Conservation (phyloP, 768 basidiomycete genomes). For the Boletus insuetus region DNA sequence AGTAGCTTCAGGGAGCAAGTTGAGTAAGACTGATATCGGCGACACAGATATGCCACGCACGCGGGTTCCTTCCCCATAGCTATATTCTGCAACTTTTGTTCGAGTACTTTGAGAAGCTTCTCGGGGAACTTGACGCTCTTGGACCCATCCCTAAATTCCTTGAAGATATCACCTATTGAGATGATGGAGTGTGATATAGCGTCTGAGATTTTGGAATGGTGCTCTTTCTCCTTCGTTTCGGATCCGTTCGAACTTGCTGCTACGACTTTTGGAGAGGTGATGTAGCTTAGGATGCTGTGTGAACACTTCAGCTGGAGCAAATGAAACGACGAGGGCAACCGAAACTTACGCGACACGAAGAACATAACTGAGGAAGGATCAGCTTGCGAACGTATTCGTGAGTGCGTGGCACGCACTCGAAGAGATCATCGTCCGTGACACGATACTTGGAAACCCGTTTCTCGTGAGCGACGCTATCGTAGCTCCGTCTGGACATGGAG, state of each 20-base stretch:
- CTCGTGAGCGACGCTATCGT: constrained; percentile 67
- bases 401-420: constrained; percentile 55
- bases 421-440: constrained; percentile 82
- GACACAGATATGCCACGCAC: constrained; percentile 47
- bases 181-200: constrained; percentile 57
- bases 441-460: constrained; percentile 72
- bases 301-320: constrained; percentile 7
- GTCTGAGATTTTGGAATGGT: constrained; percentile 61
- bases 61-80: constrained; percentile 89
- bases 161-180: constrained; percentile 75
- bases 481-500: constrained; percentile 70
- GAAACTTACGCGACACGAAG: constrained; percentile 77
- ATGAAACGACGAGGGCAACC: not conserved
- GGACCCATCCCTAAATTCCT: constrained; percentile 71
- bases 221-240: constrained; percentile 58
- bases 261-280: constrained; percentile 58
- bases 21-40: constrained; percentile 3
- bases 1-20: constrained; percentile 53
- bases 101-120: constrained; percentile 87
- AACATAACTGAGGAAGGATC: constrained; percentile 55
- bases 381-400: not conserved
- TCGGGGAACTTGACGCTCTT: constrained; percentile 93
- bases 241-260: constrained; percentile 29
- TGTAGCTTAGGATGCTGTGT: constrained; percentile 66
- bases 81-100: constrained; percentile 85